Evolutionary conservation across 371 early-diverging fungal species (phyloP).

Genomic region (Mucor velutinosus): DNA sequence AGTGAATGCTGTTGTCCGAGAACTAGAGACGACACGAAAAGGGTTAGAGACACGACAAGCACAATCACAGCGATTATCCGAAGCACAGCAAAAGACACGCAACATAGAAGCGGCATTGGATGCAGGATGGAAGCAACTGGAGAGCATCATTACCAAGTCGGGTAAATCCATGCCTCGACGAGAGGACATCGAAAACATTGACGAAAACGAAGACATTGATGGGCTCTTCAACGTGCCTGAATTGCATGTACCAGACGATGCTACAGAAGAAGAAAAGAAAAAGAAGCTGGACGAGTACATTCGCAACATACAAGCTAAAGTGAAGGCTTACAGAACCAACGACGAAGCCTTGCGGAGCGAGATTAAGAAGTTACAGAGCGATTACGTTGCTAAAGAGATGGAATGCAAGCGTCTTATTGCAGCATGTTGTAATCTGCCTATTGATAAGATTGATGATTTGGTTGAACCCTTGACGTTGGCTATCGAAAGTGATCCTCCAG

Average conservation of each 20-base stretch:
- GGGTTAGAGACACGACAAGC: slow-evolving; percentile 56
- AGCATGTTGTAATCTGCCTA: slow-evolving; percentile 68
- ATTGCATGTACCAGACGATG: slow-evolving; percentile 3
- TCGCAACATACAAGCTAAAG: slow-evolving; percentile 26
- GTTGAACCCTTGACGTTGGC: slow-evolving; percentile 69
- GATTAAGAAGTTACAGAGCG: slow-evolving; percentile 34
- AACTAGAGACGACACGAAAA: slow-evolving; percentile 68
- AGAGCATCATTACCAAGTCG: slow-evolving; percentile 20
- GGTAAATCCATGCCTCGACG: slow-evolving; percentile 9
- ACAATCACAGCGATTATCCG: slow-evolving; percentile 56
- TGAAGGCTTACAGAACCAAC: slow-evolving; percentile 51
- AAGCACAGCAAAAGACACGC: slow-evolving; percentile 55
- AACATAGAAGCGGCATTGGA: slow-evolving; percentile 53
- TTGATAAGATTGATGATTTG: slow-evolving; percentile 71
- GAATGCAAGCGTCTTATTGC: slow-evolving; percentile 78
- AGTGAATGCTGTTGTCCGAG: slow-evolving; percentile 61
- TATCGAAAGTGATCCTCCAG: slow-evolving; percentile 75
- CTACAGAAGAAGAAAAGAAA: slow-evolving; percentile 17
- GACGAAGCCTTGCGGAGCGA: slow-evolving; percentile 46
- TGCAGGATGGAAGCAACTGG: slow-evolving; percentile 24
- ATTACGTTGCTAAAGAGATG: slow-evolving; percentile 58
- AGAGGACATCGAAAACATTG: slow-evolving; percentile 20
- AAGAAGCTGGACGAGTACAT: slow-evolving; percentile 24
- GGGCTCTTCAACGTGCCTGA: slow-evolving; percentile 14
- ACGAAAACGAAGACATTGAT: slow-evolving; percentile 32